Evolutionary conservation across 2,329 filamentous ascomycete genomes (phyloP).

Genomic region (Chrysoporthe cubensis): DNA sequence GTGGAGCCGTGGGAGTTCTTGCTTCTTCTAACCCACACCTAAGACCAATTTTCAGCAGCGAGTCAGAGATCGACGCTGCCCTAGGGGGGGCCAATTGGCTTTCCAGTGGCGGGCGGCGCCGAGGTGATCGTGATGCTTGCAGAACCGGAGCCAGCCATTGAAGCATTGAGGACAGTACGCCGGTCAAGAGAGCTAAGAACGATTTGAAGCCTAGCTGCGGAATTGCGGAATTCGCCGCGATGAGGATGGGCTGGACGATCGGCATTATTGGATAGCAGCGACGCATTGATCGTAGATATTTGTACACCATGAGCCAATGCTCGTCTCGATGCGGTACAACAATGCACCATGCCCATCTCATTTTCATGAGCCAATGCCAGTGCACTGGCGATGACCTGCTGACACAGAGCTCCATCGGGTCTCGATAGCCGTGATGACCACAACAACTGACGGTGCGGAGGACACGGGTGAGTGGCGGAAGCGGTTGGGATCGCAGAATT

Average conservation of each 20-base stretch:
- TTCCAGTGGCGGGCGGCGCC: neutral
- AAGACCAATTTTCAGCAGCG: constrained; percentile 1
- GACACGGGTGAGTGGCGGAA: neutral
- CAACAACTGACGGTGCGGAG: neutral
- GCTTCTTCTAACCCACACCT: neutral
- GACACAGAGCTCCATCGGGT: neutral
- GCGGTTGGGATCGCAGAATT: neutral
- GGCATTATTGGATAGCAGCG: too few species aligned
- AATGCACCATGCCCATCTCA: constrained; percentile 1
- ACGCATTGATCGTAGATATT: neutral
- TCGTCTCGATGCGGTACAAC: neutral
- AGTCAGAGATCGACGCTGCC: neutral
- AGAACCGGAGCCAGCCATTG: neutral
- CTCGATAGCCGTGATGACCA: neutral
- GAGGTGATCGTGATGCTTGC: neutral
- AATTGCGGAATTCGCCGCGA: neutral
- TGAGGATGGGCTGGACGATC: neutral
- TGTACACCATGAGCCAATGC: constrained; percentile 1
- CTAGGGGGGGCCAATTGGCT: neutral
- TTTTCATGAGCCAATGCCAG: neutral
- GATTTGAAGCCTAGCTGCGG: neutral
- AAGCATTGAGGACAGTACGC: too few species aligned
- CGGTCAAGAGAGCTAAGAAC: neutral
- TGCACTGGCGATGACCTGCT: neutral
- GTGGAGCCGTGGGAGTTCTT: neutral